A percentile compares a stretch with the other conserved stretches of the same genome.
Evolutionary conservation across 768 basidiomycete species (phyloP).

Genomic region (Tephrocybe sp.): DNA sequence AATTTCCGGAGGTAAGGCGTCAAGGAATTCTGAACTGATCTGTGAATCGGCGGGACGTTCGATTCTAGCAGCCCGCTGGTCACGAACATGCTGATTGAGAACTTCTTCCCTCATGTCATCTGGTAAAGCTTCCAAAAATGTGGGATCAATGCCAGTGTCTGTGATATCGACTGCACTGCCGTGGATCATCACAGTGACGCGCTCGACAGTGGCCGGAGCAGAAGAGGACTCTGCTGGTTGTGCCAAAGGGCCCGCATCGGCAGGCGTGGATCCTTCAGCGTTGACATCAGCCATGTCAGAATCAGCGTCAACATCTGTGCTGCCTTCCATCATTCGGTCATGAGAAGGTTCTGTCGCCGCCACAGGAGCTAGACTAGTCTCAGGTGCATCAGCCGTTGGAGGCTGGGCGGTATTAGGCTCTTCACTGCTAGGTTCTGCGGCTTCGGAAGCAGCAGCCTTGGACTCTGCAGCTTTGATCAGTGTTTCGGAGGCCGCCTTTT

Average conservation of each 20-base stretch:
- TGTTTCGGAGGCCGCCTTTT: slow-evolving; percentile 23
- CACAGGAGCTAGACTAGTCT: no score
- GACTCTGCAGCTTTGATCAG: slow-evolving; percentile 40
- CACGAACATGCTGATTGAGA: slow-evolving; percentile 94
- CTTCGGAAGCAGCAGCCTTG: slow-evolving; percentile 30
- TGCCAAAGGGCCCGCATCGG: slow-evolving; percentile 18
- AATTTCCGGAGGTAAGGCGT: slow-evolving; percentile 94
- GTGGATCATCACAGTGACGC: slow-evolving; percentile 88
- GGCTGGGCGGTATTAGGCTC: no score
- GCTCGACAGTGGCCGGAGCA: slow-evolving; percentile 39
- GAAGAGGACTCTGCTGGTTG: slow-evolving; percentile 23
- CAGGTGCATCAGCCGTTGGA: no score
- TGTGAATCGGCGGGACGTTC: slow-evolving; percentile 80
- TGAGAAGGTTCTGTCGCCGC: slow-evolving; percentile 13
- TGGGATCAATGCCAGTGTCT: slow-evolving; percentile 97
- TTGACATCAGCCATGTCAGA: slow-evolving; percentile 24
- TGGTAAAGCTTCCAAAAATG: slow-evolving; percentile 95
- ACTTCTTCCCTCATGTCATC: slow-evolving; percentile 99
- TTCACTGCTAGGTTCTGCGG: slow-evolving; percentile 27
- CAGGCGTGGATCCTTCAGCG: slow-evolving; percentile 38
- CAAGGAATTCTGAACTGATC: slow-evolving; percentile 93
- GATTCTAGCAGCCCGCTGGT: slow-evolving; percentile 77
- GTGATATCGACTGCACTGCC: slow-evolving; percentile 96
- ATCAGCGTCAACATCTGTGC: slow-evolving; percentile 32
- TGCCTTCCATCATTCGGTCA: slow-evolving; percentile 37